These are phyloP conservation scores for Astragalus glycyphyllos DNA, from an alignment of 306 rosid species.

Conservation along the genomic window DNA sequence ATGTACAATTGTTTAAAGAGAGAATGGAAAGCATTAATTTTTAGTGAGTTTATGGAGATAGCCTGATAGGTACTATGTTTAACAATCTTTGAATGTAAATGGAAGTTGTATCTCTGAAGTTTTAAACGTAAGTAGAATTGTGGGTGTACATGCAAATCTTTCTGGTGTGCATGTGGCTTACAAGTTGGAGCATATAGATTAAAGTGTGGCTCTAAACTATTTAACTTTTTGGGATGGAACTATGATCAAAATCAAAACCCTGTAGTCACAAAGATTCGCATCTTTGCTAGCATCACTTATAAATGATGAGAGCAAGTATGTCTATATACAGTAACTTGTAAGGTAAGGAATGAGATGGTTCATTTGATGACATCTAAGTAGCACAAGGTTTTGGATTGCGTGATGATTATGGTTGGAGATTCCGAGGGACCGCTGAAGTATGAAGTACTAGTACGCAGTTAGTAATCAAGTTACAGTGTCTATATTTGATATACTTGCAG, in stretches of 20 bases:
- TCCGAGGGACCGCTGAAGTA: too few relatives aligned
- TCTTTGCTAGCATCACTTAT: not conserved
- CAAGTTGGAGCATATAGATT: not conserved
- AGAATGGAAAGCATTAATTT: not conserved
- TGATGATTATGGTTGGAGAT: not conserved
- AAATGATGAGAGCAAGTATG: slow-evolving; percentile 2
- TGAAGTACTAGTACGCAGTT: not conserved
- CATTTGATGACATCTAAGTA: not conserved
- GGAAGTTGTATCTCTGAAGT: not conserved
- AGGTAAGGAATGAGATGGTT: not conserved
- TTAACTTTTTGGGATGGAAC: not conserved
- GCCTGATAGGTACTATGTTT: not conserved
- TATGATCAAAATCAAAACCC: not conserved
- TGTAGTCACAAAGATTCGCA: not conserved
- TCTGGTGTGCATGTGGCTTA: not conserved
- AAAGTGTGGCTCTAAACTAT: not conserved
- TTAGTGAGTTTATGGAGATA: not conserved
- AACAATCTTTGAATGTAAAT: not conserved
- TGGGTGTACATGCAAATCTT: not conserved
- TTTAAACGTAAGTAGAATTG: not conserved
- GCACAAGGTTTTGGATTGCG: not conserved
- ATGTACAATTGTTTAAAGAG: not conserved
- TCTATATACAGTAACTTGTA: not conserved
- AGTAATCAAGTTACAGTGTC: not conserved
- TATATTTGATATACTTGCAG: slow-evolving; percentile 11